phyloP scores from a whole-genome alignment of 176 grass and related monocot genomes.

The Carex littledalei region DNA sequence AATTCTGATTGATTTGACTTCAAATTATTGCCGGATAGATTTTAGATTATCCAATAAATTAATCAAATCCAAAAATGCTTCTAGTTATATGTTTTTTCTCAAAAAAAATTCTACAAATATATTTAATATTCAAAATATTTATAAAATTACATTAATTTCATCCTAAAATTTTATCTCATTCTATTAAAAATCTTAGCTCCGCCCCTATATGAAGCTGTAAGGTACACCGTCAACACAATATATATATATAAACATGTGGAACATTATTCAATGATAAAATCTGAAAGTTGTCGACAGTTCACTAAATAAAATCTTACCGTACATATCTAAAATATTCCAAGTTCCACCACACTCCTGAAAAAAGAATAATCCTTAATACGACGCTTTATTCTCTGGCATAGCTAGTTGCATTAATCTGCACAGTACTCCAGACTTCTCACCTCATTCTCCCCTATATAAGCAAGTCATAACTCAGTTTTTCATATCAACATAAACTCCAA shows the following conservation, averaged over 20 bases:
- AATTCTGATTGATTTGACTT: too few species aligned
- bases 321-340: slow-evolving; percentile 11
- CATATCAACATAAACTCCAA: not conserved
- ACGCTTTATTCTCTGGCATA: not conserved
- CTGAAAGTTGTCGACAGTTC: not conserved
- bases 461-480: not conserved
- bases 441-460: not conserved
- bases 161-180: too few species aligned
- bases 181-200: too few species aligned
- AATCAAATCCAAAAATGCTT: too few species aligned
- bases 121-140: too few species aligned
- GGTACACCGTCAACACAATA: not conserved
- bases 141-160: too few species aligned
- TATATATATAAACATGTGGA: not conserved
- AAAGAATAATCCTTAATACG: not conserved
- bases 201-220: not conserved
- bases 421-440: not conserved
- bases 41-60: too few species aligned
- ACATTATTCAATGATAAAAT: not conserved
- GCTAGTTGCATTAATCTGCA: not conserved
- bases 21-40: too few species aligned
- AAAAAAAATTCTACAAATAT: too few species aligned
- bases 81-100: too few species aligned
- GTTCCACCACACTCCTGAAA: not conserved
- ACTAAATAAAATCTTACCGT: not conserved